phyloP scores from a whole-genome alignment of 495 filamentous ascomycete genomes.

The Hyaloscypha bicolor region DNA sequence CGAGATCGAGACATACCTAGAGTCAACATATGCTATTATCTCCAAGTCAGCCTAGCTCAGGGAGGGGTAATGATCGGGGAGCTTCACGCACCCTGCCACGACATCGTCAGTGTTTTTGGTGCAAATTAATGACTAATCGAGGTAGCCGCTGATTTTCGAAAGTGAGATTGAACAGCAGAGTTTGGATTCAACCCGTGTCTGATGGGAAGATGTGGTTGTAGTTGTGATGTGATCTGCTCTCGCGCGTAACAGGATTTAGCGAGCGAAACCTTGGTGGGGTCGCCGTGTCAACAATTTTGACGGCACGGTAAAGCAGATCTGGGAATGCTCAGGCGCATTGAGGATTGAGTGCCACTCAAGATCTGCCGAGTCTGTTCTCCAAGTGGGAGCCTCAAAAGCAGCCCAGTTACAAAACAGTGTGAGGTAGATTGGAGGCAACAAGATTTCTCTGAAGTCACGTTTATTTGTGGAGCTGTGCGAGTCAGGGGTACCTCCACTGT shows the following conservation, averaged over 20 bases:
- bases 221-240: slow-evolving; percentile 6
- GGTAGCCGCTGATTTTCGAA: neutral
- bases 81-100: slow-evolving; percentile 59
- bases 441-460: neutral
- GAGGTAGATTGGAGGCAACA: neutral
- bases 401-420: slow-evolving; percentile 4
- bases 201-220: slow-evolving; percentile 5
- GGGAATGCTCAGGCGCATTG: neutral
- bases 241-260: slow-evolving; percentile 7
- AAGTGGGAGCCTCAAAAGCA: neutral
- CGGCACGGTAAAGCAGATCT: neutral
- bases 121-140: slow-evolving; percentile 5
- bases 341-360: neutral
- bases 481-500: neutral
- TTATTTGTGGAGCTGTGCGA: neutral
- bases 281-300: neutral
- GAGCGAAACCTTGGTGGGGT: slow-evolving; percentile 4
- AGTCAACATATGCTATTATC: slow-evolving; percentile 64
- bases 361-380: neutral
- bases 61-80: slow-evolving; percentile 24
- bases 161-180: neutral
- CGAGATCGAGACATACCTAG: slow-evolving; percentile 52
- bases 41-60: slow-evolving; percentile 23
- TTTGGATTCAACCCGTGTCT: slow-evolving; percentile 7
- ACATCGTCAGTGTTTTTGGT: slow-evolving; percentile 36